Evolutionary conservation across 345 rosid species (phyloP).

Genomic region (Leavenworthia alabamica): DNA sequence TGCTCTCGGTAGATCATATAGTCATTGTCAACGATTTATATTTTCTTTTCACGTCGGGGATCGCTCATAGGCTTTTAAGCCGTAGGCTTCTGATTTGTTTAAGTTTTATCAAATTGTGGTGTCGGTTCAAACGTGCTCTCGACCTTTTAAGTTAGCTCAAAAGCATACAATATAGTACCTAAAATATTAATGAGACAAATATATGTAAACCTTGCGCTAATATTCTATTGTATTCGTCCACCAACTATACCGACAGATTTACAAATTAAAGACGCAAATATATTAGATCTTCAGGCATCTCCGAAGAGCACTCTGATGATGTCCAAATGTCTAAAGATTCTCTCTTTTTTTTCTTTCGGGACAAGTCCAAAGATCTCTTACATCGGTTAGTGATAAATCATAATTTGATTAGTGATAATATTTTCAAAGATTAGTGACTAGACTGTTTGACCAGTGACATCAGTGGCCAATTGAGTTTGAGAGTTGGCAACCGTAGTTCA

Average conservation of each 20-base stretch:
- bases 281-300: neutral
- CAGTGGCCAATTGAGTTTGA: neutral
- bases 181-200: neutral
- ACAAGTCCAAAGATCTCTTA: neutral
- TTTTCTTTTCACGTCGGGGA: neutral
- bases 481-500: neutral
- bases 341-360: neutral
- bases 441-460: neutral
- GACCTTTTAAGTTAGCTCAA: neutral
- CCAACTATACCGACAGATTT: neutral
- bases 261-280: neutral
- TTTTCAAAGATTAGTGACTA: neutral
- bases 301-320: neutral
- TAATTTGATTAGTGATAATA: neutral
- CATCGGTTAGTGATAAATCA: neutral
- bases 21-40: neutral
- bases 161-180: neutral
- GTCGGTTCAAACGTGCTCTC: constrained; percentile 13
- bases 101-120: neutral
- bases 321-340: neutral
- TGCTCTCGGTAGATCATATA: neutral
- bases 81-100: neutral
- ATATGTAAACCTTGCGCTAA: neutral
- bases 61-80: neutral
- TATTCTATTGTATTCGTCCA: neutral